These are phyloP conservation scores for Cytospora schulzeri DNA, from an alignment of 2,329 filamentous ascomycete genomes.

Conservation along the genomic window DNA sequence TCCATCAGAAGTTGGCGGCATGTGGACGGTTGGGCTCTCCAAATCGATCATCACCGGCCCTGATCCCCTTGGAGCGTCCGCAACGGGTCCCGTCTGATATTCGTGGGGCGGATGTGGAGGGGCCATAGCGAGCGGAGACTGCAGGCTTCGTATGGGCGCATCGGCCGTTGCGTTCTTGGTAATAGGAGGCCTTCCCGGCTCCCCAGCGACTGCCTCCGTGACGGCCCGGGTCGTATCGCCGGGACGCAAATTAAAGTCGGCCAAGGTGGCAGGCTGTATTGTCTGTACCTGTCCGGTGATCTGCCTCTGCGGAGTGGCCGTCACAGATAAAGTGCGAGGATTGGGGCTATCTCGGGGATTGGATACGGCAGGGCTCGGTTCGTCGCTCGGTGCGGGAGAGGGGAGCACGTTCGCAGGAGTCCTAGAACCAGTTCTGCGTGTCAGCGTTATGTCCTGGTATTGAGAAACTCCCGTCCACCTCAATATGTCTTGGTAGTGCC, in stretches of 20 bases:
- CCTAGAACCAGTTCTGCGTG: conserved; percentile 15
- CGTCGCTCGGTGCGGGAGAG: conserved; percentile 66
- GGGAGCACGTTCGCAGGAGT: conserved; percentile 48
- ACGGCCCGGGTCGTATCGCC: background rate
- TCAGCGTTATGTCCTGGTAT: conserved; percentile 7
- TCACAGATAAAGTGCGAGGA: conserved; percentile 32
- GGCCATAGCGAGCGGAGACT: conserved; percentile 14
- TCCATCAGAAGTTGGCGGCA: background rate
- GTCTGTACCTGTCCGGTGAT: background rate
- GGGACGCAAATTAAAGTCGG: background rate
- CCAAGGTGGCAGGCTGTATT: background rate
- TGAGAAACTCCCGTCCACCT: background rate
- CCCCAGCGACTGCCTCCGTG: background rate
- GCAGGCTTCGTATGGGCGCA: background rate
- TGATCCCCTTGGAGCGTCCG: background rate
- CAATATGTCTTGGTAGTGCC: background rate
- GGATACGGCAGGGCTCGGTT: conserved; percentile 51
- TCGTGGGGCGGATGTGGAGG: conserved; percentile 12
- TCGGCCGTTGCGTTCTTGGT: background rate
- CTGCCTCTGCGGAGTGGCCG: conserved; percentile 21
- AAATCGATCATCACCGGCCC: background rate
- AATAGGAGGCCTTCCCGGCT: background rate
- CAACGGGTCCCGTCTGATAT: background rate
- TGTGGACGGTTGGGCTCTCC: background rate
- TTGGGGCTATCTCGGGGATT: conserved; percentile 40